Evolutionary conservation across 768 basidiomycete genomes (phyloP).

Genomic region (Mycena chlorophos): DNA sequence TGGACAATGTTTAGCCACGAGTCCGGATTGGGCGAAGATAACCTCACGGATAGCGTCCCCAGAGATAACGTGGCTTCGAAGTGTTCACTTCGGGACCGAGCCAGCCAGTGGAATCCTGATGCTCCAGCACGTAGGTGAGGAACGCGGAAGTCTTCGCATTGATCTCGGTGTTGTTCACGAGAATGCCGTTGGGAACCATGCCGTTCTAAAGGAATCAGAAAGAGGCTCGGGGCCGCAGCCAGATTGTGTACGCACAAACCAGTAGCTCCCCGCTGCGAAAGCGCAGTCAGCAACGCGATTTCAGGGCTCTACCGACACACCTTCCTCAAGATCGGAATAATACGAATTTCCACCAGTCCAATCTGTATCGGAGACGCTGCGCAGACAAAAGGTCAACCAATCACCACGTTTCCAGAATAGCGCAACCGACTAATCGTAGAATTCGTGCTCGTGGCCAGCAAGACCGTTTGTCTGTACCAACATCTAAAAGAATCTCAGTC

Average conservation of each 20-base stretch:
- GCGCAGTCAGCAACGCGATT: not conserved
- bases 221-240: not conserved
- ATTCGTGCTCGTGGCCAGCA: conserved; percentile 46
- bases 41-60: conserved; percentile 43
- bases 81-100: conserved; percentile 56
- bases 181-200: conserved; percentile 53
- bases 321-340: conserved; percentile 47
- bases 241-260: conserved; percentile 45
- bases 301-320: conserved; percentile 19
- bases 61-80: conserved; percentile 52
- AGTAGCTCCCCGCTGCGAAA: conserved; percentile 52
- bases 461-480: conserved; percentile 44
- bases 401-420: not conserved
- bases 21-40: no score
- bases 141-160: conserved; percentile 48
- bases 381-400: not conserved
- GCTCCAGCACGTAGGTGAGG: conserved; percentile 49
- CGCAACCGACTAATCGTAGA: conserved; percentile 38
- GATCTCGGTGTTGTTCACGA: conserved; percentile 47
- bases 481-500: conserved; percentile 28
- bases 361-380: conserved; percentile 41
- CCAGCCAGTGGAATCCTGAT: conserved; percentile 58
- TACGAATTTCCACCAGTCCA: conserved; percentile 42
- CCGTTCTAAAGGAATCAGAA: conserved; percentile 39
- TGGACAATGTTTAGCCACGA: not conserved